Conservation (phyloP, 768 basidiomycete species). For the Russula emetica region DNA sequence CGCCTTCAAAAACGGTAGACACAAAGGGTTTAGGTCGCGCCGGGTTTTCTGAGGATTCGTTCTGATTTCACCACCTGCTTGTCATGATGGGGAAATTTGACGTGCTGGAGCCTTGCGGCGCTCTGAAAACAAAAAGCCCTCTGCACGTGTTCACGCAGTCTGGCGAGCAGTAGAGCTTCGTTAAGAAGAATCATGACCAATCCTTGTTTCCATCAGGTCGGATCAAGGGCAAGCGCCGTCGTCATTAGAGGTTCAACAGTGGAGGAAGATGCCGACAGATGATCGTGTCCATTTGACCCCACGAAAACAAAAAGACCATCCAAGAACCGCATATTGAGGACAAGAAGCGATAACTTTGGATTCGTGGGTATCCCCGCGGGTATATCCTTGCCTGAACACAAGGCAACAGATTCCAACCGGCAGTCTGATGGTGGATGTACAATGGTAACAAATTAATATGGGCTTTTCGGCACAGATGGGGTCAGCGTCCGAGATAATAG, state of each 20-base stretch:
- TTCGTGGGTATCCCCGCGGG: slow-evolving; percentile 25
- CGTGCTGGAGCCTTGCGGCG: slow-evolving; percentile 27
- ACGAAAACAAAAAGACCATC: slow-evolving; percentile 24
- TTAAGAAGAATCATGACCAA: slow-evolving; percentile 22
- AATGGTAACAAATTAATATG: slow-evolving; percentile 8
- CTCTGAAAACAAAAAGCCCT: slow-evolving; percentile 17
- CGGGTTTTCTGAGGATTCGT: slow-evolving; percentile 16
- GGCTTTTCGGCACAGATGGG: slow-evolving; percentile 13
- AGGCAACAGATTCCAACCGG: slow-evolving; percentile 15
- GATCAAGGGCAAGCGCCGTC: slow-evolving; percentile 22
- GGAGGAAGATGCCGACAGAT: slow-evolving; percentile 23
- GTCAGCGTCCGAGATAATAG: slow-evolving; percentile 18
- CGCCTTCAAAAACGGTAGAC: slow-evolving; percentile 21
- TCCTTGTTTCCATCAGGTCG: slow-evolving; percentile 17
- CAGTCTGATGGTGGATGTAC: slow-evolving; percentile 19
- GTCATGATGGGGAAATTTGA: slow-evolving; percentile 25
- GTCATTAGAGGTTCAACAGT: slow-evolving; percentile 16
- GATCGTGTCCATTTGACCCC: slow-evolving; percentile 23
- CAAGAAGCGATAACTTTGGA: slow-evolving; percentile 14
- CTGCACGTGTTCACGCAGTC: slow-evolving; percentile 20
- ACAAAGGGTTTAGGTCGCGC: slow-evolving; percentile 25
- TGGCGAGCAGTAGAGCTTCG: slow-evolving; percentile 13
- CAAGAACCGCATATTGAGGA: slow-evolving; percentile 20
- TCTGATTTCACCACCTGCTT: slow-evolving; percentile 22
- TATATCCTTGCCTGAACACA: slow-evolving; percentile 17